Percentiles rank a stretch among this genome's conserved stretches.
Conservation (phyloP, 2,329 filamentous ascomycete genomes). For the Dactylellina leptospora region DNA sequence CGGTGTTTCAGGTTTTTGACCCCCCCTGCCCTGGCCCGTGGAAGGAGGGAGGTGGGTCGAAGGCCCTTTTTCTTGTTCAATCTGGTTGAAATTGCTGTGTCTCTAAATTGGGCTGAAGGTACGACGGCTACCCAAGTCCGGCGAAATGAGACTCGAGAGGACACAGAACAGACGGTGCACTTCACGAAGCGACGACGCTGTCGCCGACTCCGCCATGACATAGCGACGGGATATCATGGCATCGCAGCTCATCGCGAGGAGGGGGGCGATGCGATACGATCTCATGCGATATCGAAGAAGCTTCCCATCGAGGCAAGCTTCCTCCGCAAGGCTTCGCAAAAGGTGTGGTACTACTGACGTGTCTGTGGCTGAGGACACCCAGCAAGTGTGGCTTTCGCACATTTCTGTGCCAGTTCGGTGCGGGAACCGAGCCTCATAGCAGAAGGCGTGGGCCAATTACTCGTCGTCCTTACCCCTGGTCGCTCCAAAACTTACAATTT, state of each 20-base stretch:
- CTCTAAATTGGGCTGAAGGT: slow-evolving; percentile 27
- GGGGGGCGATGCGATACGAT: slow-evolving; percentile 22
- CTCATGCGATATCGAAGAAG: slow-evolving; percentile 29
- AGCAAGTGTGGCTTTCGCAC: slow-evolving; percentile 32
- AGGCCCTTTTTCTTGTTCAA: slow-evolving; percentile 5
- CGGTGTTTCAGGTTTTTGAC: slow-evolving; percentile 40
- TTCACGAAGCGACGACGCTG: slow-evolving; percentile 1
- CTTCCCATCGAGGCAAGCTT: neutral
- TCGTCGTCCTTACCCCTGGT: slow-evolving; percentile 24
- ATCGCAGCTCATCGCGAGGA: slow-evolving; percentile 18
- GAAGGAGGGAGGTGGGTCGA: slow-evolving; percentile 23
- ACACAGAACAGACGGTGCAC: slow-evolving; percentile 9
- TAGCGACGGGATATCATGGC: neutral
- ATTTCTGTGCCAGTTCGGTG: neutral
- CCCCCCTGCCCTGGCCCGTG: slow-evolving; percentile 22
- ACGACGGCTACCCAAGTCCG: slow-evolving; percentile 27
- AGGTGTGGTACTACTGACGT: slow-evolving; percentile 53
- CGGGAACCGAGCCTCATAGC: slow-evolving; percentile 52
- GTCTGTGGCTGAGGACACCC: slow-evolving; percentile 38
- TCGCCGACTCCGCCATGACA: slow-evolving; percentile 1
- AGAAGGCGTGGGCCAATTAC: slow-evolving; percentile 31
- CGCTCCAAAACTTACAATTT: too few species aligned
- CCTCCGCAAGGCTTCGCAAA: too few species aligned
- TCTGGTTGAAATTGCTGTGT: slow-evolving; percentile 45
- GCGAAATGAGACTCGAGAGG: slow-evolving; percentile 13